A percentile compares a stretch with the other conserved stretches of the same genome.
These are phyloP conservation scores for Geotrichum cucujoidarum DNA, from an alignment of 1,139 yeast genomes.

Conservation along the genomic window DNA sequence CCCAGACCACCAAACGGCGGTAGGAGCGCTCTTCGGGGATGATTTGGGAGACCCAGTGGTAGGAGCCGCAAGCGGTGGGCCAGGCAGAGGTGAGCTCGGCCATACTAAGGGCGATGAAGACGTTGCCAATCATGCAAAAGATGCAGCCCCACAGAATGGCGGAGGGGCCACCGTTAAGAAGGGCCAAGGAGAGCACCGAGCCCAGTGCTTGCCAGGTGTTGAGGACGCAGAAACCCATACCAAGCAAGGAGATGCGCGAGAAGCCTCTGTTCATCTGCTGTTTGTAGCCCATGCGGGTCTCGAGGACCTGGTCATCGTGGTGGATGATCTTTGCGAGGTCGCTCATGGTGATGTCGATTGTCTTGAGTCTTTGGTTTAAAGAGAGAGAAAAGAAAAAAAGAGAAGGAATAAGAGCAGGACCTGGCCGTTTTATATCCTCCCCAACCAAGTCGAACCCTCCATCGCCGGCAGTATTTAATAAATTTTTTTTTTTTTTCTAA, in stretches of 20 bases:
- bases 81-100: conserved; percentile 21
- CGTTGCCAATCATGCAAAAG: conserved; percentile 20
- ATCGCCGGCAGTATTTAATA: too few relatives aligned
- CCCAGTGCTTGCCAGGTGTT: conserved; percentile 23
- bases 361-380: too few relatives aligned
- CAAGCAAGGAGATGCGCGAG: conserved; percentile 20
- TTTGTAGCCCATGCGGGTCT: conserved; percentile 17
- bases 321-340: conserved; percentile 14
- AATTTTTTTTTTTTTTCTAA: too few relatives aligned
- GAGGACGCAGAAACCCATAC: conserved; percentile 22
- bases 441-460: too few relatives aligned
- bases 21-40: conserved; percentile 14
- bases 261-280: conserved; percentile 19
- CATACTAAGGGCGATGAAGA: conserved; percentile 18
- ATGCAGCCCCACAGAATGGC: conserved; percentile 21
- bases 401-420: too few relatives aligned
- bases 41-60: conserved; percentile 22
- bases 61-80: conserved; percentile 21
- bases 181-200: conserved; percentile 19
- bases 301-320: conserved; percentile 16
- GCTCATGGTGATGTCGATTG: too few relatives aligned
- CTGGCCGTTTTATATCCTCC: too few relatives aligned
- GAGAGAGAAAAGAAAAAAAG: too few relatives aligned
- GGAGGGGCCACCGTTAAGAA: conserved; percentile 19
- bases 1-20: conserved; percentile 16